Evolutionary conservation across 148 eudicot genomes (phyloP), one percentile per base, ranked within the genome.

Genomic region (Silene latifolia): DNA sequence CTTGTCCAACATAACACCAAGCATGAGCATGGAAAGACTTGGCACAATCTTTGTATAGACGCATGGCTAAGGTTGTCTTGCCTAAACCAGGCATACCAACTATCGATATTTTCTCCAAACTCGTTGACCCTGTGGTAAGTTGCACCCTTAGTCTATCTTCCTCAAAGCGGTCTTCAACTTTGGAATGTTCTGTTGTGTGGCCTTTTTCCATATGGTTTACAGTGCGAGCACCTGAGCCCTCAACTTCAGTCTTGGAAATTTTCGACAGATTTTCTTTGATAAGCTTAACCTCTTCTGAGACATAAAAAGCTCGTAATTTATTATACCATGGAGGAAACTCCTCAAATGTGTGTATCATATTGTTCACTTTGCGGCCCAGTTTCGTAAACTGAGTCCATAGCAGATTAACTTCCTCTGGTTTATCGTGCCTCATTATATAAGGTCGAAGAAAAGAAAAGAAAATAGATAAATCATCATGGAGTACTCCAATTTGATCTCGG

Each of bases 61-160:
- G 23, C 32, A 23, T 62, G 65, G 65, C 65, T 62, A 62, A 29
- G 3, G 65, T 62, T 62, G 65, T 62, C 65, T 62, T 62, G 17
- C 65, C 65, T 4, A 24, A 24, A 11, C 65, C 65, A 11, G 65
- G 29, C 65, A 62, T 62, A 27, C 65, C 65, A 11, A 62, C 65
- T 62, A 62, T 23, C 10, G 65, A 11, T 3, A 62, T 12, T 60
- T 60, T 11, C 23, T 3, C 25, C 25, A 11, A 23, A 35, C 42
- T 35, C 29, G 11, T 10, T 13, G 65, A 23, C 12, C 17, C 32
- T 62, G 65, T 10, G 4, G 29, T 62, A 23, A 62, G 65, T 3
- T 62, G 35, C 11, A 0, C 24, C 14, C 9, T 23, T 15, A 62
- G 32, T 21, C 21, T 12, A 1, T 3, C 27, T 23, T 62, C 65